A percentile compares a stretch with the other conserved stretches of the same genome.
Conservation (phyloP, 345 rosid species). For the Zanthoxylum bungeanum region DNA sequence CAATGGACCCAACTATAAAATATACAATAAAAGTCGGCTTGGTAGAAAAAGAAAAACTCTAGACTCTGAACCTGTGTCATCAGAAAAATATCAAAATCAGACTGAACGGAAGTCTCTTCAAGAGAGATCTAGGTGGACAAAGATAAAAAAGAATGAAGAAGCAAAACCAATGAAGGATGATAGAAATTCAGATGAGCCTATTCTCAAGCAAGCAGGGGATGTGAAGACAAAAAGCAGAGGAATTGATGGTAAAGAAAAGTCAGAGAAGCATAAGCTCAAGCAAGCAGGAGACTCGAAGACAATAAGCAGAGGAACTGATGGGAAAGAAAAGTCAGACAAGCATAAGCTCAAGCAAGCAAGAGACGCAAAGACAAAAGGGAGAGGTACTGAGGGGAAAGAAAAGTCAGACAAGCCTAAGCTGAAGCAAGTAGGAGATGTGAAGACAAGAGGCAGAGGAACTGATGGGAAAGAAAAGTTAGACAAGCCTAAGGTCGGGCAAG, state of each 20-base stretch:
- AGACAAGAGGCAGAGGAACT: too few species aligned
- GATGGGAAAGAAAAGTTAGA: too few species aligned
- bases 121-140: constrained; percentile 18
- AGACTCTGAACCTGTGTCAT: constrained; percentile 22
- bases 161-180: constrained; percentile 1
- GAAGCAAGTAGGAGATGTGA: too few species aligned
- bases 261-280: not conserved
- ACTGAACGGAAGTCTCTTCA: constrained; percentile 20
- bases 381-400: too few species aligned
- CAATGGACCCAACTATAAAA: constrained; percentile 34
- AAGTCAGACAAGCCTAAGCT: too few species aligned
- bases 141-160: constrained; percentile 23
- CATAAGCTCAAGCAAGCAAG: too few species aligned
- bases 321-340: too few species aligned
- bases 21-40: constrained; percentile 20
- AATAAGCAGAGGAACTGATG: too few species aligned
- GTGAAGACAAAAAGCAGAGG: not conserved
- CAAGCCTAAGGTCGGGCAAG: too few species aligned
- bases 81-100: constrained; percentile 23
- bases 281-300: too few species aligned
- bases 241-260: constrained; percentile 7
- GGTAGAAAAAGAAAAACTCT: constrained; percentile 38
- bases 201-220: not conserved
- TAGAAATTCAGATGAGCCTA: not conserved
- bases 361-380: not conserved